These are phyloP conservation scores for Scenedesmus sp. DNA, from an alignment of 163 green algal species.

Conservation along the genomic window DNA sequence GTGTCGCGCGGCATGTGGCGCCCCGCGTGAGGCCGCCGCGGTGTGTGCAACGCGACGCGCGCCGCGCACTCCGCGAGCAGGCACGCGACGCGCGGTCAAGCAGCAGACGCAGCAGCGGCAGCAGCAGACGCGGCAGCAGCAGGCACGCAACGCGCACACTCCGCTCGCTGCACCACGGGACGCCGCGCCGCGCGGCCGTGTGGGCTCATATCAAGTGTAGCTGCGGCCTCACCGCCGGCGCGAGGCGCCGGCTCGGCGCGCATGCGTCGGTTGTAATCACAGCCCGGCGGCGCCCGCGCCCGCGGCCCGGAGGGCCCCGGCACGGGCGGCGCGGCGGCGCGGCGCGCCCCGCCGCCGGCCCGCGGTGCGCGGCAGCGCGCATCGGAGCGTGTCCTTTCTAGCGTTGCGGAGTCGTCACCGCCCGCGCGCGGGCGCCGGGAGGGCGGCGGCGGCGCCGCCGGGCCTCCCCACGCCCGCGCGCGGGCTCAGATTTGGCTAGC, in stretches of 20 bases:
- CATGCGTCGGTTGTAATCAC: constrained; percentile 20
- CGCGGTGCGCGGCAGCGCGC: not conserved
- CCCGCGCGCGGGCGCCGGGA: too few species aligned
- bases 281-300: not conserved
- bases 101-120: too few species aligned
- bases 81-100: too few species aligned
- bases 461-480: not conserved
- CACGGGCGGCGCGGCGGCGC: not conserved
- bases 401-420: constrained; percentile 11
- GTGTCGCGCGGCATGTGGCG: constrained; percentile 43
- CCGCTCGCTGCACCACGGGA: too few species aligned
- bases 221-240: constrained; percentile 5
- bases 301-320: too few species aligned
- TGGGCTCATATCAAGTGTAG: constrained; percentile 48
- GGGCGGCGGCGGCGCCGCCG: too few species aligned
- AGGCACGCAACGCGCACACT: too few species aligned
- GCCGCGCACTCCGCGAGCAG: too few species aligned
- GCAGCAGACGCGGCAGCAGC: too few species aligned
- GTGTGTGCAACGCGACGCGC: too few species aligned
- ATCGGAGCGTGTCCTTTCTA: constrained; percentile 1
- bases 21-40: not conserved
- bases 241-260: not conserved
- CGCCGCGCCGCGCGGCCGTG: too few species aligned
- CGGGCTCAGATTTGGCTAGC: constrained; percentile 44
- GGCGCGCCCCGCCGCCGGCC: not conserved